Base-by-base conservation (phyloP, 163 green algal genomes). In the Smithsoniella earleae region DNA sequence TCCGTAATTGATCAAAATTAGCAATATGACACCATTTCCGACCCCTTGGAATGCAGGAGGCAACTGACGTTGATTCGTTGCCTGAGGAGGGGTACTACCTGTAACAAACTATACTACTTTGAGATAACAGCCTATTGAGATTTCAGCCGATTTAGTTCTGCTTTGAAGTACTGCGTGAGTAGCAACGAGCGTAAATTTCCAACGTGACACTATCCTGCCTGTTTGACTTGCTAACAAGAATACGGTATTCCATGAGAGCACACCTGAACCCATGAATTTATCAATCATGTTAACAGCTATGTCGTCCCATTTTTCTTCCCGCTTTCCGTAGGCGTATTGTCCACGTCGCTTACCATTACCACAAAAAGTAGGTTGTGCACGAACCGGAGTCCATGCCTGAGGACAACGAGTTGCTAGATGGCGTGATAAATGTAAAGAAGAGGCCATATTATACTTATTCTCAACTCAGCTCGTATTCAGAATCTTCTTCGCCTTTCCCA, bases 281-380 rank as follows among this genome's bases (percentile, higher is more conserved):
- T 69, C 58, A 43, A 69, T 69, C 58, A 69, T 69, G 2, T 69
- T 31, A 37, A 36, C 18, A 10, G 58, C 58, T 6, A 69, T 31
- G 25, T 69, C 58, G 58, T 69, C 58, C 58, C 58, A 69, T 38
- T 69, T 69, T 31, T 69, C n/a, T n/a, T n/a, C n/a, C n/a, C n/a
- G n/a, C n/a, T n/a, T n/a, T n/a, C n/a, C n/a, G n/a, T n/a, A n/a
- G n/a, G n/a, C n/a, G n/a, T n/a, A n/a, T n/a, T n/a, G n/a, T n/a
- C n/a, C n/a, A n/a, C n/a, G n/a, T n/a, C n/a, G n/a, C n/a, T n/a
- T n/a, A n/a, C n/a, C n/a, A n/a, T n/a, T n/a, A n/a, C n/a, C n/a
- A n/a, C n/a, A n/a, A n/a, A n/a, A n/a, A n/a, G n/a, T n/a, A n/a
- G n/a, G n/a, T n/a, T n/a, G n/a, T n/a, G n/a, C n/a, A n/a, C n/a